Conservation (phyloP, 163 green algal genomes). For the Chlorella variabilis region DNA sequence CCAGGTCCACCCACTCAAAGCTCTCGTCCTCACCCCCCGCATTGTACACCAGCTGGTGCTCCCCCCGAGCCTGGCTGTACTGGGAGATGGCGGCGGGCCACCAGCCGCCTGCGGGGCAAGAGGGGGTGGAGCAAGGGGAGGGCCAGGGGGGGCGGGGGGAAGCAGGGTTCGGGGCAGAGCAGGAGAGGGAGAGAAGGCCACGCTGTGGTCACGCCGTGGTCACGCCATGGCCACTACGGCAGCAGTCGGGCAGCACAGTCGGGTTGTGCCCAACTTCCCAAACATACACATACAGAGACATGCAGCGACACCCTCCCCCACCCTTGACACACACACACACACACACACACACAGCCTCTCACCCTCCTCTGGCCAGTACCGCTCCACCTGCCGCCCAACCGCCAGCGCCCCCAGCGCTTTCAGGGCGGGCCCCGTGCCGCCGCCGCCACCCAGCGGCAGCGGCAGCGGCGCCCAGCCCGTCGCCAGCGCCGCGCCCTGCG, state of each 20-base stretch:
- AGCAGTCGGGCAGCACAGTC: background rate
- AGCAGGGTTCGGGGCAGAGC: background rate
- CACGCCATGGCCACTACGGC: too few relatives aligned
- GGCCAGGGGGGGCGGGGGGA: background rate
- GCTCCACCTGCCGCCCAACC: slow-evolving; percentile 41
- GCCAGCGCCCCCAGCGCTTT: slow-evolving; percentile 41
- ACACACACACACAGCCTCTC: background rate
- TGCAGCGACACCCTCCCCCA: background rate
- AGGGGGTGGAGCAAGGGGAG: background rate
- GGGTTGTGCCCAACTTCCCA: too few relatives aligned
- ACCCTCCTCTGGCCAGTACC: slow-evolving; percentile 51
- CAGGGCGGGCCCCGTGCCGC: background rate
- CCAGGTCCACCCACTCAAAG: slow-evolving; percentile 62
- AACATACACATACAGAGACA: too few relatives aligned
- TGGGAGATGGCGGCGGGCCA: slow-evolving; percentile 46
- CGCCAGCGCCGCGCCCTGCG: background rate
- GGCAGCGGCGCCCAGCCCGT: background rate
- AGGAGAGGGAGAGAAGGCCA: background rate
- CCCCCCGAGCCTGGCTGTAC: slow-evolving; percentile 38
- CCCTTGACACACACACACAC: too few relatives aligned
- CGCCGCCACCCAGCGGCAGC: background rate
- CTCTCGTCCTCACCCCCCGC: slow-evolving; percentile 50
- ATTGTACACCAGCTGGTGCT: slow-evolving; percentile 67
- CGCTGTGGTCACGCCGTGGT: too few relatives aligned
- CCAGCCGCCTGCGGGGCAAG: slow-evolving; percentile 42